Conservation (phyloP, 352 stramenopile species). For the Pythium biforme region DNA sequence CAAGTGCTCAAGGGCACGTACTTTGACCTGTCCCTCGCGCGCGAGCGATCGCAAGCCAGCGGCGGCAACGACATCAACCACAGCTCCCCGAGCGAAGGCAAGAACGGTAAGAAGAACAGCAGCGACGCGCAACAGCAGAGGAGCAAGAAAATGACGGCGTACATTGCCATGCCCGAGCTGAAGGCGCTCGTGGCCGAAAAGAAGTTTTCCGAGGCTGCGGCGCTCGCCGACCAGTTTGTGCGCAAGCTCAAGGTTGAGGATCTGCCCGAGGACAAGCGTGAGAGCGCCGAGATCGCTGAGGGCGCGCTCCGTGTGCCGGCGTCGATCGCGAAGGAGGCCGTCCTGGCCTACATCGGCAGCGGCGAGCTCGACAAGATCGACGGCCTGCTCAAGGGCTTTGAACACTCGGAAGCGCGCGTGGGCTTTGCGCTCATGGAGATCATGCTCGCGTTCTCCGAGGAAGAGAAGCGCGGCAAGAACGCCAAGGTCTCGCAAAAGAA, state of each 20-base stretch:
- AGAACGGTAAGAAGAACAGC: slow-evolving; percentile 18
- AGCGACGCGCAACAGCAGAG: slow-evolving; percentile 13
- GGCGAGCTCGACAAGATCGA: slow-evolving; percentile 57
- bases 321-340: slow-evolving; percentile 42
- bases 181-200: slow-evolving; percentile 44
- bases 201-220: slow-evolving; percentile 33
- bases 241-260: slow-evolving; percentile 39
- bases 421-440: slow-evolving; percentile 47
- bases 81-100: slow-evolving; percentile 5
- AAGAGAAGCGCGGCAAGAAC: slow-evolving; percentile 19
- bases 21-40: slow-evolving; percentile 30
- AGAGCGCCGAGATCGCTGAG: slow-evolving; percentile 18
- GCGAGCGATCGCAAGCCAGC: slow-evolving; percentile 19
- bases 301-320: slow-evolving; percentile 36
- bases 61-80: not conserved
- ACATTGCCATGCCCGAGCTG: slow-evolving; percentile 39
- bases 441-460: slow-evolving; percentile 43
- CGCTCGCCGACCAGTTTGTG: slow-evolving; percentile 40
- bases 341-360: slow-evolving; percentile 47
- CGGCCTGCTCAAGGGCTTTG: slow-evolving; percentile 53
- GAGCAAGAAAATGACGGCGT: slow-evolving; percentile 21
- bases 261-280: slow-evolving; percentile 28
- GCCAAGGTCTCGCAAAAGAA: slow-evolving; percentile 10
- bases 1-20: slow-evolving; percentile 44
- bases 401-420: slow-evolving; percentile 39